A percentile compares a stretch with the other conserved stretches of the same genome.
Evolutionary conservation across 2,329 filamentous ascomycete genomes (phyloP).

Genomic region (Penicillium verrucosum): DNA sequence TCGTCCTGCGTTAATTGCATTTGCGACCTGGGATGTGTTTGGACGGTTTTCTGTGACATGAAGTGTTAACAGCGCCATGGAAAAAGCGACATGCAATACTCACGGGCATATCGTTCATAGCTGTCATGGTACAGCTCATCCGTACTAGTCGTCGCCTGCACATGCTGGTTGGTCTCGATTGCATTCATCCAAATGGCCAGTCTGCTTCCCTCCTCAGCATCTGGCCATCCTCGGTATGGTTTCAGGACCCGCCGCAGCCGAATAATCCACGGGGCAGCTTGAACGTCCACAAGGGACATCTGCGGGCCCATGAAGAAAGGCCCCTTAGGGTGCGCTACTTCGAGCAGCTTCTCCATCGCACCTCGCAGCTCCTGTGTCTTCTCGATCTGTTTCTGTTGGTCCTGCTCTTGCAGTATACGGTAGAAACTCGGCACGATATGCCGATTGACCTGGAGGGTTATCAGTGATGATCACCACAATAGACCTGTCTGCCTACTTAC

Average conservation of each 20-base stretch:
- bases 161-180: slow-evolving; percentile 61
- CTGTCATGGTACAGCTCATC: slow-evolving; percentile 66
- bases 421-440: slow-evolving; percentile 76
- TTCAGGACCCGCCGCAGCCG: slow-evolving; percentile 64
- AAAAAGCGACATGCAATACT: slow-evolving; percentile 24
- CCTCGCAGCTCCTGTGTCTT: slow-evolving; percentile 61
- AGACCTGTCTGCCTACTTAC: slow-evolving; percentile 44
- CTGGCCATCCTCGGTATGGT: slow-evolving; percentile 64
- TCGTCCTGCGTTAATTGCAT: slow-evolving; percentile 58
- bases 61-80: slow-evolving; percentile 6
- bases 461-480: slow-evolving; percentile 9
- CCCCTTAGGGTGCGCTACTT: slow-evolving; percentile 56
- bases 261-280: slow-evolving; percentile 72
- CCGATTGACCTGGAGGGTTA: slow-evolving; percentile 62
- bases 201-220: slow-evolving; percentile 59
- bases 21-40: slow-evolving; percentile 56
- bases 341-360: slow-evolving; percentile 62
- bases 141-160: slow-evolving; percentile 65
- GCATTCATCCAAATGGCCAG: slow-evolving; percentile 70
- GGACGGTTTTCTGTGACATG: slow-evolving; percentile 54
- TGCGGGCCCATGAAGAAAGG: slow-evolving; percentile 65
- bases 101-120: slow-evolving; percentile 60
- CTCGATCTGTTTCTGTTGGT: slow-evolving; percentile 56
- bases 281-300: slow-evolving; percentile 67
- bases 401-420: slow-evolving; percentile 64